Percentiles rank a stretch among this genome's conserved stretches.
Evolutionary conservation across 2,329 filamentous ascomycete genomes (phyloP).

Genomic region (Monosporascus sp.): DNA sequence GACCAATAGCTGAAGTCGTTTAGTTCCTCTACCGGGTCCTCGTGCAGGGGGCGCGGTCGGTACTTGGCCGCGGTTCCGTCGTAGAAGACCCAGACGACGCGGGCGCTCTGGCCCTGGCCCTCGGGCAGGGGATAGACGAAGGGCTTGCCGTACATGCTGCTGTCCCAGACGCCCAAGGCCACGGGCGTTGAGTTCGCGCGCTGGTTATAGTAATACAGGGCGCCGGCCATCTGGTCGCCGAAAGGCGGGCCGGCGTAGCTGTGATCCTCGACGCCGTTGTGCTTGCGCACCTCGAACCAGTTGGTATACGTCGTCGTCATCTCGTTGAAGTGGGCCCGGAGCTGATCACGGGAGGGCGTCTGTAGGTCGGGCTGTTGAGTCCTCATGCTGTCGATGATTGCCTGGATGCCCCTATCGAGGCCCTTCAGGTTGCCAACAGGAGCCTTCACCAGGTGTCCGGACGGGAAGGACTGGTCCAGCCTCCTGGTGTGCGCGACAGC

Average conservation of each 20-base stretch:
- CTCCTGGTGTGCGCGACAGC: neutral
- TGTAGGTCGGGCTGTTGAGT: neutral
- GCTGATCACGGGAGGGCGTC: neutral
- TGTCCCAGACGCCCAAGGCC: neutral
- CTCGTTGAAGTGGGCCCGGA: neutral
- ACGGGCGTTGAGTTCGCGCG: neutral
- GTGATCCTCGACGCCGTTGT: neutral
- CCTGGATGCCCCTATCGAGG: conserved; percentile 1
- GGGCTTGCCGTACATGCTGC: neutral
- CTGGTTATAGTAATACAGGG: neutral
- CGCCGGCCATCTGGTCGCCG: neutral
- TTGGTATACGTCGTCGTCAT: neutral
- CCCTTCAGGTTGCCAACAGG: neutral
- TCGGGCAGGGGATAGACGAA: neutral
- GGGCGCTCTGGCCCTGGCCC: neutral
- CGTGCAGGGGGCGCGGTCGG: neutral
- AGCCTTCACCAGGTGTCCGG: conserved; percentile 1
- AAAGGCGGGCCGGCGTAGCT: neutral
- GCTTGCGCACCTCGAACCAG: neutral
- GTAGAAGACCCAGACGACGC: conserved; percentile 3
- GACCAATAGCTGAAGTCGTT: no score
- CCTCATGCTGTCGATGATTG: conserved; percentile 2
- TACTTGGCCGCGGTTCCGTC: neutral
- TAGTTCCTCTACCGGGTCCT: neutral
- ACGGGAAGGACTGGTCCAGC: conserved; percentile 5